phyloP scores from a whole-genome alignment of 345 rosid species.

The Turritis glabra region DNA sequence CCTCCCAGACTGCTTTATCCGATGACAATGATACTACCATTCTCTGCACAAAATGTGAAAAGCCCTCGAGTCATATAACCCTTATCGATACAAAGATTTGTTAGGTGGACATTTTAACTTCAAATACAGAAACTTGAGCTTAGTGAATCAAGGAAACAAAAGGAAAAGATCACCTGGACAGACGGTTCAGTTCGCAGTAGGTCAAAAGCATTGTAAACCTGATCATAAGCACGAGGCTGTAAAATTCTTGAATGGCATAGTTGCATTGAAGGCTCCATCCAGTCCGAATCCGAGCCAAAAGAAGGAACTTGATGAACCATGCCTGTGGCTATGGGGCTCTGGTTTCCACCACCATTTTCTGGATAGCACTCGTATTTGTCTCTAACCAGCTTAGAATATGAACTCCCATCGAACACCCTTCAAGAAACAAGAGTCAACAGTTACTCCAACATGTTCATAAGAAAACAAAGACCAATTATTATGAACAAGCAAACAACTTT shows the following conservation, averaged over 20 bases:
- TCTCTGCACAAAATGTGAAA: conserved; percentile 45
- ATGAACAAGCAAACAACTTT: conserved; percentile 10
- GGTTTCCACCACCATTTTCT: conserved; percentile 40
- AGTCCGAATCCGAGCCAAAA: conserved; percentile 57
- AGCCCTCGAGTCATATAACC: neutral
- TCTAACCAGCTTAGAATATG: conserved; percentile 46
- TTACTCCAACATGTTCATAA: neutral
- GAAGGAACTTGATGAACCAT: conserved; percentile 48
- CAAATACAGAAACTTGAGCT: neutral
- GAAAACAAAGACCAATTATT: neutral
- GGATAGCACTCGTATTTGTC: conserved; percentile 51
- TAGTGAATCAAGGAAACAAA: conserved; percentile 1
- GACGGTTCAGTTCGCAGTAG: conserved; percentile 73
- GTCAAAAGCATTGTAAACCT: conserved; percentile 73
- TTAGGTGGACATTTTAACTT: neutral
- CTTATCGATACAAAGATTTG: neutral
- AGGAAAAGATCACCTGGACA: conserved; percentile 58
- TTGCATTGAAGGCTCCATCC: conserved; percentile 72
- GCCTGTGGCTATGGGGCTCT: conserved; percentile 35
- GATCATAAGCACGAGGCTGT: conserved; percentile 53
- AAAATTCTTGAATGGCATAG: conserved; percentile 49
- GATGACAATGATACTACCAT: conserved; percentile 89
- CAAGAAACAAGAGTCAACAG: conserved; percentile 11
- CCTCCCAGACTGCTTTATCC: conserved; percentile 89
- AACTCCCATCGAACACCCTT: conserved; percentile 64